Evolutionary conservation across 768 basidiomycete species (phyloP), one percentile per base, ranked within the genome.

Genomic region (Cystobasidium onofrii): DNA sequence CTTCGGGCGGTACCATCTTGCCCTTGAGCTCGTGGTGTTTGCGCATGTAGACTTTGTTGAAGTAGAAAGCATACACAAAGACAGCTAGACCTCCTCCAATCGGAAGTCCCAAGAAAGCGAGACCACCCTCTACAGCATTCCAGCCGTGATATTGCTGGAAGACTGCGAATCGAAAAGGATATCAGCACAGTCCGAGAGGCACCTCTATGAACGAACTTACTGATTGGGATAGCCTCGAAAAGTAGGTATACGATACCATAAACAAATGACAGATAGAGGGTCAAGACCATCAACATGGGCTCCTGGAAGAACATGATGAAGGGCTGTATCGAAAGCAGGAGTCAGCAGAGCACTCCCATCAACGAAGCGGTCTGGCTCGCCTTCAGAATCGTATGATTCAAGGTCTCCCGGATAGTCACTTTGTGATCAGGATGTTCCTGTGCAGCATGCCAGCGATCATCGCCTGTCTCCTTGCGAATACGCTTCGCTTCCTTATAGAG

Each of bases 201-300:
- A 60, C 39, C n/a, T 29, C 4, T 12, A 25, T 60, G 27, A 60
- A 23, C 33, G 27, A 60, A 12, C 57, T 27, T 60, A 60, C 57
- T 77, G 72, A 81, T 77, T 0, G 80, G 81, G 74, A 80, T 78
- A 3, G 79, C 79, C 62, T 81, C 81, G 77, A 80, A 81, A 29
- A 80, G 76, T 20, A 80, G 74, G 75, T 80, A 80, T 20, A 79
- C 71, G 74, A 77, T 75, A 33, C 79, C 78, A 52, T 77, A 78
- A 25, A 54, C 60, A 57, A 27, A 73, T 6, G 71, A 15, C 10
- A 63, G n/a, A 18, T 61, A 39, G 6, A 71, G 27, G 0, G 74
- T 31, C 6, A 66, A 20, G 18, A 57, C 44, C 23, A 70, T 52
- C 60, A 74, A 66, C 70, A 73, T 73, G 36, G 60, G 57, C 15